Conservation (phyloP, 768 basidiomycete species). For the Filobasidium wieringae region DNA sequence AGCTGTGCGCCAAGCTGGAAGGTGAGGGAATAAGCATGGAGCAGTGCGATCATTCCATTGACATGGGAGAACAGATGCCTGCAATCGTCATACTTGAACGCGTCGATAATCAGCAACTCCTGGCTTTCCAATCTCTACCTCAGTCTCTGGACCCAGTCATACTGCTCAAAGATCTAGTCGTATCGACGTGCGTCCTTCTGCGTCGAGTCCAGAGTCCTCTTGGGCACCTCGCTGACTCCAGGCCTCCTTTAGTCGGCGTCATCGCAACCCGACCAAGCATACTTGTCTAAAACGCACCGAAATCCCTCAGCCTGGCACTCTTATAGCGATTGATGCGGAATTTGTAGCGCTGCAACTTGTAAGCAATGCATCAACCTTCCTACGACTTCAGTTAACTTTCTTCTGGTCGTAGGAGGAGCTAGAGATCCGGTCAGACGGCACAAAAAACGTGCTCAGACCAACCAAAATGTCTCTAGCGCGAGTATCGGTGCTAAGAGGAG, state of each 20-base stretch:
- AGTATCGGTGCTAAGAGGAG: conserved; percentile 83
- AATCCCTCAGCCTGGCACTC: conserved; percentile 68
- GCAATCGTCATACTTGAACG: conserved; percentile 84
- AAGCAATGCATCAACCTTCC: neutral
- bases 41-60: neutral
- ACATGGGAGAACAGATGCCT: conserved; percentile 54
- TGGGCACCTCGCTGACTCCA: neutral
- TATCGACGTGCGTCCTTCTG: conserved; percentile 53
- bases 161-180: conserved; percentile 72
- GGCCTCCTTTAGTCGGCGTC: neutral
- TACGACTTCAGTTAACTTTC: neutral
- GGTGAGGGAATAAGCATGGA: conserved; percentile 43
- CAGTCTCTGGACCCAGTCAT: conserved; percentile 60
- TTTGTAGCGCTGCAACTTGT: conserved; percentile 96
- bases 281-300: conserved; percentile 60
- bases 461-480: conserved; percentile 83
- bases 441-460: conserved; percentile 81
- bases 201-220: neutral
- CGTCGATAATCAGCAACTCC: conserved; percentile 46
- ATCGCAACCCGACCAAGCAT: conserved; percentile 54
- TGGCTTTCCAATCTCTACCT: conserved; percentile 59
- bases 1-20: conserved; percentile 87
- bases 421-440: conserved; percentile 87
- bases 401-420: conserved; percentile 62
- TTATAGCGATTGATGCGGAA: conserved; percentile 93